Evolutionary conservation across 75 land plant genomes (phyloP), one percentile per base, ranked within the genome.

Genomic region (Sequoiadendron giganteum): DNA sequence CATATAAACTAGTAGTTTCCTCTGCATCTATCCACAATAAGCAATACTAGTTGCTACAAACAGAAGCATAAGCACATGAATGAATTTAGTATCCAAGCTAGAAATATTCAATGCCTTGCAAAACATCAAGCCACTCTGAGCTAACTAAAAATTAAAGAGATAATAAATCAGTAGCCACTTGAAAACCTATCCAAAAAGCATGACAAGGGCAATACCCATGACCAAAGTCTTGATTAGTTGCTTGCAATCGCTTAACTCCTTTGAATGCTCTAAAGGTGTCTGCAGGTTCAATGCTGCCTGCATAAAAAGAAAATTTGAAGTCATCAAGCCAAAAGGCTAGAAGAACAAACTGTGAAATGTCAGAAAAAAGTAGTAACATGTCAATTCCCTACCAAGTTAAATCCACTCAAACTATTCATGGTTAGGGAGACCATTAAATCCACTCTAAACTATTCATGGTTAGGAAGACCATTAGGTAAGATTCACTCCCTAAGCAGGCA

Each of bases 221-320:
- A 98, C 95, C 84, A 98, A 93, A 61, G 99, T 95, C 92, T 94
- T 98, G 55, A 98, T 95, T 25, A 98, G 89, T 91, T 95, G 93
- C 89, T 98, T 98, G 90, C 97, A 98, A 88, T 98, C 99, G 88
- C 82, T 91, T 78, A 98, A 94, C 91, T 98, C 99, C 92, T 98
- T 98, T 16, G 96, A 94, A 86, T 97, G 96, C 86, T 98, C 99
- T 86, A 91, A 87, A 40, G 97, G 97, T 32, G 90, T 90, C 89
- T 95, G 97, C 85, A 98, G 75, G 84, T 96, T 98, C 48, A 98
- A 88, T 87, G 98, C 96, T 85, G 97, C 94, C 99, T 98, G 96
- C 93, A 92, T 56, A 73, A 43, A 87, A 84, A 49, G 11, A 86
- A 52, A 52, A 13, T 32, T 76, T 21, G 36, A 73, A 88, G 6